These are phyloP conservation scores for Dorcoceras hygrometricum DNA, from an alignment of 257 asterid species.

Conservation along the genomic window DNA sequence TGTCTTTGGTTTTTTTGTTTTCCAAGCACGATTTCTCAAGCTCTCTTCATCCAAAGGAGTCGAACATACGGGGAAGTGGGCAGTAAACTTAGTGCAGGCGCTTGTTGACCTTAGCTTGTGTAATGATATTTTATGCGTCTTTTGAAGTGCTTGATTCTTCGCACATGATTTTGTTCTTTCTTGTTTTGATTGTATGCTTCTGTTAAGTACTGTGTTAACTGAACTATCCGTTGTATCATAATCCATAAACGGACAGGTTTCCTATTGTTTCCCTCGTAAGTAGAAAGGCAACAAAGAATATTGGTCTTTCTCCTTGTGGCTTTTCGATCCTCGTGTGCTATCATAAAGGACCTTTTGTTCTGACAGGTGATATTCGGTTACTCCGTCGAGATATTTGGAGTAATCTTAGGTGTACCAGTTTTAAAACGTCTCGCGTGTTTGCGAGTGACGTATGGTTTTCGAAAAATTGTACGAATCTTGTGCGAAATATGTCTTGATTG, in stretches of 20 bases:
- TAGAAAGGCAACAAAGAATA: too few relatives aligned
- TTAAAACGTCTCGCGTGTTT: not conserved
- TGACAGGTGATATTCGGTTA: too few relatives aligned
- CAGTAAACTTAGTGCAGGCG: not conserved
- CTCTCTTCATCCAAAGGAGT: not conserved
- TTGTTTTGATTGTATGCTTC: not conserved
- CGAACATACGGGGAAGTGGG: not conserved
- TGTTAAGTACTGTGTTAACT: not conserved
- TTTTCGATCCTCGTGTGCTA: not conserved
- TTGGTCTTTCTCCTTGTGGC: not conserved
- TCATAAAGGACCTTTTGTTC: too few relatives aligned
- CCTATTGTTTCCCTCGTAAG: too few relatives aligned
- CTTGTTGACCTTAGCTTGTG: not conserved
- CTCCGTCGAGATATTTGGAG: too few relatives aligned
- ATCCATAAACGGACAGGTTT: too few relatives aligned
- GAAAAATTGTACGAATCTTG: not conserved
- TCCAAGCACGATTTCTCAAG: conserved; percentile 19
- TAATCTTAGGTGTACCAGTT: too few relatives aligned
- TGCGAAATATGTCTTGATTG: too few relatives aligned
- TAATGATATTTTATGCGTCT: not conserved
- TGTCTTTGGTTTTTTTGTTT: too few relatives aligned
- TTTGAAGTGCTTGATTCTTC: too few relatives aligned
- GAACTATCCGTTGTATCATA: not conserved
- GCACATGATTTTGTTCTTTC: not conserved
- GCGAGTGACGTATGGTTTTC: not conserved